phyloP scores from a whole-genome alignment of 2,329 filamentous ascomycete genomes.

The Rhynchosporium agropyri region DNA sequence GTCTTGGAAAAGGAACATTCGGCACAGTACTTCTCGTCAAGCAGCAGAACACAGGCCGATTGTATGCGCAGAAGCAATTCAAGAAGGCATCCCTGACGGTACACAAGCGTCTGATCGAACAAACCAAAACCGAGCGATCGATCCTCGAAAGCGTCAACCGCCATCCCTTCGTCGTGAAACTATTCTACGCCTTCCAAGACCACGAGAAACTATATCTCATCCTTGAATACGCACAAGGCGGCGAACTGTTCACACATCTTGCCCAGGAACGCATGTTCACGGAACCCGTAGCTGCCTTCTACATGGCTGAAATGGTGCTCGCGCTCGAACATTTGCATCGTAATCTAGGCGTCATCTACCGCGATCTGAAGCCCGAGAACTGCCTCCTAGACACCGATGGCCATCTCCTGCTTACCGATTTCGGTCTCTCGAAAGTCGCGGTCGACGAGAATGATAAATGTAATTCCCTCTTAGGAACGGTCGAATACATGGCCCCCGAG shows the following conservation, averaged over 20 bases:
- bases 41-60: conserved; percentile 80
- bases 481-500: conserved; percentile 99
- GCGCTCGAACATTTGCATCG: conserved; percentile 92
- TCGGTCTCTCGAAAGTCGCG: conserved; percentile 93
- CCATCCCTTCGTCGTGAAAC: conserved; percentile 96
- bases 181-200: conserved; percentile 98
- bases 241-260: conserved; percentile 95
- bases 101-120: conserved; percentile 93
- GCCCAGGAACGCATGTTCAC: conserved; percentile 94
- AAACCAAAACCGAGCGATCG: conserved; percentile 94
- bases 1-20: conserved; percentile 94
- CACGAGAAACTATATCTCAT: conserved; percentile 97
- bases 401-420: conserved; percentile 93
- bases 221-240: conserved; percentile 94
- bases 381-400: conserved; percentile 90
- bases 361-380: conserved; percentile 97
- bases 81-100: conserved; percentile 95
- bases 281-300: conserved; percentile 87
- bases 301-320: conserved; percentile 97
- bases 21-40: conserved; percentile 94
- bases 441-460: conserved; percentile 71
- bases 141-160: conserved; percentile 95
- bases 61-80: conserved; percentile 98
- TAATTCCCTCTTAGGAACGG: conserved; percentile 89
- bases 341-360: conserved; percentile 91